Conservation (phyloP, 2,329 filamentous ascomycete genomes). For the Dactylonectria macrodidyma region DNA sequence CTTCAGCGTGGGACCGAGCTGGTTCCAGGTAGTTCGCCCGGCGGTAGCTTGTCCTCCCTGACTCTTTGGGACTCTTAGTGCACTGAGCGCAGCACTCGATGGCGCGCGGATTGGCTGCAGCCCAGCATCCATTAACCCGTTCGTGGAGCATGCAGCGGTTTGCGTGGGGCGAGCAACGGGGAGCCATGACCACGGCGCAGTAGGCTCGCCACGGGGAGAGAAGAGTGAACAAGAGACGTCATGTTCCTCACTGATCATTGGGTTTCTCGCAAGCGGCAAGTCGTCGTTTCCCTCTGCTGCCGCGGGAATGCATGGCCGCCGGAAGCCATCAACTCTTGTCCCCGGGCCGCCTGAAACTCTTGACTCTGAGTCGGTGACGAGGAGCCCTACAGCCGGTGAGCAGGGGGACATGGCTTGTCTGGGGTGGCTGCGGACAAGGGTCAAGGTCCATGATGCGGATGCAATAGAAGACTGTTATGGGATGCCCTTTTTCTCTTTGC, state of each 20-base stretch:
- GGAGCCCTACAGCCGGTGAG: constrained; percentile 36
- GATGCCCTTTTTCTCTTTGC: not conserved
- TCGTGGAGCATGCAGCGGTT: constrained; percentile 19
- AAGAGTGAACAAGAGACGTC: constrained; percentile 38
- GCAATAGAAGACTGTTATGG: constrained; percentile 16
- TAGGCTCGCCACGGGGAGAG: constrained; percentile 20
- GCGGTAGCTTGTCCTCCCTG: constrained; percentile 22
- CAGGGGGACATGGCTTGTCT: constrained; percentile 41
- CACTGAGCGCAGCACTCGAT: constrained; percentile 5
- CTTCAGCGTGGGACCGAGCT: constrained; percentile 20
- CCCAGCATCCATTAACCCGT: constrained; percentile 17
- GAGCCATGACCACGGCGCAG: not conserved
- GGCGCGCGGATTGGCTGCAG: constrained; percentile 21
- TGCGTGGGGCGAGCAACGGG: constrained; percentile 24
- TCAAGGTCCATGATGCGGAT: constrained; percentile 27
- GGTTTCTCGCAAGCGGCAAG: constrained; percentile 9
- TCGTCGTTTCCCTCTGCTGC: constrained; percentile 11
- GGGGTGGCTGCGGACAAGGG: constrained; percentile 23
- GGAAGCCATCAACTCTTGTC: constrained; percentile 36
- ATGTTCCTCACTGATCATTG: constrained; percentile 8
- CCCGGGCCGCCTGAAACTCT: constrained; percentile 15
- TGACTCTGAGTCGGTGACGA: constrained; percentile 38
- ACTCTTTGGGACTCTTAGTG: not conserved
- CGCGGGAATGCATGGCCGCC: constrained; percentile 30
- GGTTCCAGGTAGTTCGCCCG: constrained; percentile 17